Base-by-base conservation (phyloP, 148 eudicot species). In the Silene uniflora region DNA sequence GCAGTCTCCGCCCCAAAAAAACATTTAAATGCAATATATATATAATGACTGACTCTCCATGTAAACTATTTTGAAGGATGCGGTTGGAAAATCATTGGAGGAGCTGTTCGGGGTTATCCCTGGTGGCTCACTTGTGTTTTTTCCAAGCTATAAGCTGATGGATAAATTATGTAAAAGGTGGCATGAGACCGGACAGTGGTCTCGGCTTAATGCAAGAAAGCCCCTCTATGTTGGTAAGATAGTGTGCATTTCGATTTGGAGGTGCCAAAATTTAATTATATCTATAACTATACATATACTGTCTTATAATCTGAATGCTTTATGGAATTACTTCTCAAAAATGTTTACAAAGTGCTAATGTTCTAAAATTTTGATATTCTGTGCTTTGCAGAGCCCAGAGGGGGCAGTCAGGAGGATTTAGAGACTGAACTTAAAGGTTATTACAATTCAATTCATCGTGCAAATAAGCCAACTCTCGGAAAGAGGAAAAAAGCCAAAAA, bases 71-170 rank as follows among this genome's bases (percentile, higher is more conserved):
- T 23, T 85, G 75, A 83, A 95, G 99, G 97, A 92, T 86, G 88
- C 88, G 25, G 86, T 95, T 71, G 97, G 99, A 63, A 80, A 82
- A 81, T 77, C 91, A 49, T 85, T 95, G 76, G 99, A 92, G 76
- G 93, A 91, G 84, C 88, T 95, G 65, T 89, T 86, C 80, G 86
- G 82, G 76, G 82, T 87, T 80, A 93, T 95, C 78, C 99, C 97
- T 54, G 96, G 92, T 76, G 99, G 99, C 67, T 87, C 94, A 77
- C 89, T 95, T 24, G 93, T 92, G 66, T 95, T 95, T 82, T 95
- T 95, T 69, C 99, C 99, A 62, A 95, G 99, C 82, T 95, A 95
- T 84, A 95, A 92, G 88, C 86, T 95, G 71, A 87, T 95, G 92
- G 99, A 95, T 35, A 95, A 95, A 79, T 82, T 95, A 67, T 84